These are phyloP conservation scores for Fusarium paranaense DNA, from an alignment of 2,329 filamentous ascomycete species.

Conservation along the genomic window DNA sequence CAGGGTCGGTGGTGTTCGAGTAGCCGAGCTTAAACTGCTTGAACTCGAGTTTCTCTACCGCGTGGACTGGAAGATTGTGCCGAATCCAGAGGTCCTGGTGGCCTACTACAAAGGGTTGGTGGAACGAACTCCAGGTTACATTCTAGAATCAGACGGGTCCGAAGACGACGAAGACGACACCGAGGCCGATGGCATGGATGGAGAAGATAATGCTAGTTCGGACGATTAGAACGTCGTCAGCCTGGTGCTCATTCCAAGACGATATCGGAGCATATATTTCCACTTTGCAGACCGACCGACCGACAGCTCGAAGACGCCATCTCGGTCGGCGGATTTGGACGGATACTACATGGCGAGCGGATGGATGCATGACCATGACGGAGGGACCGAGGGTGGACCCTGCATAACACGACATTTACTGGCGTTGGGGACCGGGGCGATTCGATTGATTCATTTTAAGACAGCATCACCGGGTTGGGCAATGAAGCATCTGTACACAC, in stretches of 20 bases:
- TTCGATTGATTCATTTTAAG: constrained; percentile 21
- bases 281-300: background rate
- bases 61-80: constrained; percentile 97
- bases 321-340: background rate
- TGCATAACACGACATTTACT: constrained; percentile 39
- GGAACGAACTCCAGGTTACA: constrained; percentile 70
- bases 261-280: constrained; percentile 4
- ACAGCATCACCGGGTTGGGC: constrained; percentile 35
- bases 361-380: constrained; percentile 16
- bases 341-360: constrained; percentile 11
- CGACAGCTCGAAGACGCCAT: background rate
- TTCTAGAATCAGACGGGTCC: constrained; percentile 56
- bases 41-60: constrained; percentile 94
- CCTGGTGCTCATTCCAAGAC: constrained; percentile 1
- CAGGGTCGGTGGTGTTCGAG: constrained; percentile 89
- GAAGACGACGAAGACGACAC: constrained; percentile 48
- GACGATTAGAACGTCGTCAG: constrained; percentile 18
- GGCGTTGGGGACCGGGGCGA: constrained; percentile 37
- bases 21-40: constrained; percentile 88
- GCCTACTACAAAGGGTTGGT: constrained; percentile 94
- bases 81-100: constrained; percentile 90
- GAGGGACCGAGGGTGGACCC: constrained; percentile 22
- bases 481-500: constrained; percentile 35
- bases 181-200: constrained; percentile 38
- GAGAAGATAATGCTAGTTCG: constrained; percentile 23